phyloP scores from a whole-genome alignment of 2,329 filamentous ascomycete genomes.

The Nemania serpens region DNA sequence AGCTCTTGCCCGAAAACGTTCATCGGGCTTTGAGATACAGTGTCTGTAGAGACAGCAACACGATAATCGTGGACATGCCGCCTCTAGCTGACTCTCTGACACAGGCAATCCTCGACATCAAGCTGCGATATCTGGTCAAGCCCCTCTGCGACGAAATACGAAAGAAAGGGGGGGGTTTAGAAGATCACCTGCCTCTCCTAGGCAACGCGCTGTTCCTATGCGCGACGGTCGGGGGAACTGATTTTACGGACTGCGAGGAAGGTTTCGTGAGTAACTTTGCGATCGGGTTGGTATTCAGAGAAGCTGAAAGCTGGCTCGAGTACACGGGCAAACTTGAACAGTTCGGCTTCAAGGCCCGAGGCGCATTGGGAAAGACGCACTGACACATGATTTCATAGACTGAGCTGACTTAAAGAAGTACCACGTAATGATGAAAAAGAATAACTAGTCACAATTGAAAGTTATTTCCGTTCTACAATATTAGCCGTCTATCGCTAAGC shows the following conservation, averaged over 20 bases:
- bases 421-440: no score
- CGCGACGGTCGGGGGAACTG: background rate
- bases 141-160: slow-evolving; percentile 15
- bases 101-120: slow-evolving; percentile 22
- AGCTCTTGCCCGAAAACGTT: background rate
- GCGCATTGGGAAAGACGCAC: no score
- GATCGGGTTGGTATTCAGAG: background rate
- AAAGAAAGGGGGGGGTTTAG: background rate
- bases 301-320: background rate
- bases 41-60: background rate
- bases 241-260: background rate
- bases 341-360: background rate
- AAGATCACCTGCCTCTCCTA: slow-evolving; percentile 13
- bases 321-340: background rate
- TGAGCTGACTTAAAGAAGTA: no score
- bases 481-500: no score
- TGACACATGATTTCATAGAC: no score
- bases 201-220: slow-evolving; percentile 10
- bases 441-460: no score
- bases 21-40: background rate
- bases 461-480: no score
- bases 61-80: background rate
- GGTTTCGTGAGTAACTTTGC: slow-evolving; percentile 13
- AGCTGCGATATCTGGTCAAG: slow-evolving; percentile 21
- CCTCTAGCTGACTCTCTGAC: slow-evolving; percentile 13